Conservation (phyloP, 176 grass and related monocot species). For the Panicum miliaceum region DNA sequence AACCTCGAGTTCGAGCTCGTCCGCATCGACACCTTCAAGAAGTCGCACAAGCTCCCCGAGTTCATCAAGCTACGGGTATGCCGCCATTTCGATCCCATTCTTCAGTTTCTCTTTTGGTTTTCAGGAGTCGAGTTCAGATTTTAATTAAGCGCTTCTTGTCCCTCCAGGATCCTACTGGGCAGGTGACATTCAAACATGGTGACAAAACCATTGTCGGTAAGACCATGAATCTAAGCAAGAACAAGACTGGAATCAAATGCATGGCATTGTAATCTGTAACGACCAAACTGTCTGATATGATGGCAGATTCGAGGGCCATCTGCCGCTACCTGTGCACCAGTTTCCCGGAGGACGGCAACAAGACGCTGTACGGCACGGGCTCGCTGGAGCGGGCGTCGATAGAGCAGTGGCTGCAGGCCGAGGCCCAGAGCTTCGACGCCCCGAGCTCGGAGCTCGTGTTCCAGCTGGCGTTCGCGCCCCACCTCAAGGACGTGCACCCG, state of each 20-base stretch:
- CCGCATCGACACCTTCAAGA: constrained; percentile 82
- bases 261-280: neutral
- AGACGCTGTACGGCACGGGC: constrained; percentile 60
- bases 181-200: constrained; percentile 85
- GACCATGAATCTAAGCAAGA: neutral
- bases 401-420: constrained; percentile 83
- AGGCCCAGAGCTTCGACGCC: constrained; percentile 63
- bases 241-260: neutral
- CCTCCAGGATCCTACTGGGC: constrained; percentile 81
- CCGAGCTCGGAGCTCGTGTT: constrained; percentile 80
- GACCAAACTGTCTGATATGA: neutral
- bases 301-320: constrained; percentile 75
- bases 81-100: neutral
- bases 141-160: neutral
- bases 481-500: constrained; percentile 42
- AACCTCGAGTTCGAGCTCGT: constrained; percentile 84
- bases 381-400: constrained; percentile 74
- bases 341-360: constrained; percentile 72
- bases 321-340: constrained; percentile 66
- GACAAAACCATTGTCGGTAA: constrained; percentile 70
- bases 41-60: constrained; percentile 73
- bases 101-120: neutral
- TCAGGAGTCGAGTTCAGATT: neutral
- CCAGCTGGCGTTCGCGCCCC: constrained; percentile 72
- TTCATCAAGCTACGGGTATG: constrained; percentile 70